These are phyloP conservation scores for Sphagnum contortum DNA, from an alignment of 225 moss, liverwort and hornwort species.

Conservation along the genomic window DNA sequence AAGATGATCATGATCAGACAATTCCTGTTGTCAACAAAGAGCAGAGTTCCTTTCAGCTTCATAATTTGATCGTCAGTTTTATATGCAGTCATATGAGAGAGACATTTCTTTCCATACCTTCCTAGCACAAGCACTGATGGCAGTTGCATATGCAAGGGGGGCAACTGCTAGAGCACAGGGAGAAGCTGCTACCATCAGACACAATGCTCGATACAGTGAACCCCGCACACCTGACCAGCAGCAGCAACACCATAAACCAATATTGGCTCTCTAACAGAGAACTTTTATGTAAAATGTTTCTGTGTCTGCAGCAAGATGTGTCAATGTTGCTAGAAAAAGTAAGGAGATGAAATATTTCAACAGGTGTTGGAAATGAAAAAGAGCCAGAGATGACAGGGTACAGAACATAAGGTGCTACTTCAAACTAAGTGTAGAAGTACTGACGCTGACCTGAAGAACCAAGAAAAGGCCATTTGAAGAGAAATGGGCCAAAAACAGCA, in stretches of 20 bases:
- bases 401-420: too few relatives aligned
- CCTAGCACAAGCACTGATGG: slow-evolving; percentile 88
- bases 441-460: slow-evolving; percentile 63
- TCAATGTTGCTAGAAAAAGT: too few relatives aligned
- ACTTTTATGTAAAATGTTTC: too few relatives aligned
- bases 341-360: too few relatives aligned
- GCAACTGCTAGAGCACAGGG: slow-evolving; percentile 98
- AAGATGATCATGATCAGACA: too few relatives aligned
- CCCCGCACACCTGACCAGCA: slow-evolving; percentile 79
- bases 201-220: slow-evolving; percentile 87
- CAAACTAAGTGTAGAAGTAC: neutral
- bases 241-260: neutral
- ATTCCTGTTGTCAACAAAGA: too few relatives aligned
- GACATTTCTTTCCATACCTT: slow-evolving; percentile 37
- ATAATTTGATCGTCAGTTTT: too few relatives aligned
- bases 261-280: too few relatives aligned
- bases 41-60: too few relatives aligned
- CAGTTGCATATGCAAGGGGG: slow-evolving; percentile 95
- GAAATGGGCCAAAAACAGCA: slow-evolving; percentile 72
- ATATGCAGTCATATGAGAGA: neutral
- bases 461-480: slow-evolving; percentile 92
- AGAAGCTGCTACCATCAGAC: slow-evolving; percentile 97
- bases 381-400: too few relatives aligned
- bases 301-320: too few relatives aligned
- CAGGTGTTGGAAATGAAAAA: too few relatives aligned